Base-by-base conservation (phyloP, 177 flowering plant genomes). In the Vitis hybrid region DNA sequence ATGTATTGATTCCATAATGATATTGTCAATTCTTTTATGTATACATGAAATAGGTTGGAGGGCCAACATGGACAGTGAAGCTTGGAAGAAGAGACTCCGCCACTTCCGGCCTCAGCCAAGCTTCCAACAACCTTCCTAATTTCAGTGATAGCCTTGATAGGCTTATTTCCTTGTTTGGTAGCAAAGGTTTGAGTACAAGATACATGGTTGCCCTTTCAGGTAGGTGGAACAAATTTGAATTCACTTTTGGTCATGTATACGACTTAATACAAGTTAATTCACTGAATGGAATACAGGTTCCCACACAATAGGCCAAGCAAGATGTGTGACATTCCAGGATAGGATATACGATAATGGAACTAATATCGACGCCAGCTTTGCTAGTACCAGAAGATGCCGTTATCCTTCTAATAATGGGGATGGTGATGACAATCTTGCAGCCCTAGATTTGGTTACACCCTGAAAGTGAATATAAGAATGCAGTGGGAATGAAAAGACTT, bases 41-140 rank as follows among this genome's bases (percentile, higher is more conserved):
- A 24, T 24, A 24, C 27, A 24, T 24, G 27, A 24, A 24, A 24
- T 35, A 70, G 71, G 69, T 75, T 13, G 79, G 79, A 19, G 75
- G 79, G 14, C 73, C 83, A 6, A 35, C 80, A 7, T 84, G 88
- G 88, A 66, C 75, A 6, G 86, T 84, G 61, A 72, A 69, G 64
- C 84, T 82, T 15, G 87, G 83, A 48, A 74, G 87, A 72, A 74
- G 78, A 68, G 88, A 82, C 62, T 80, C 84, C 2, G 70, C 69
- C 0, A 70, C 77, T 30, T 77, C 81, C 10, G 79, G 74, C 70
- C 63, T 8, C 27, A 12, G 6, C 35, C 50, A 46, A 64, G 85
- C 81, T 2, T 13, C 52, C 9, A 52, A 24, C 2, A 62, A 76
- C 5, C 81, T 84, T 48, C 83, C 82, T 3, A 19, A 65, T 6